A percentile compares a stretch with the other conserved stretches of the same genome.
phyloP scores from a whole-genome alignment of 2,329 filamentous ascomycete genomes.

The Penicillium fuscoglaucum region DNA sequence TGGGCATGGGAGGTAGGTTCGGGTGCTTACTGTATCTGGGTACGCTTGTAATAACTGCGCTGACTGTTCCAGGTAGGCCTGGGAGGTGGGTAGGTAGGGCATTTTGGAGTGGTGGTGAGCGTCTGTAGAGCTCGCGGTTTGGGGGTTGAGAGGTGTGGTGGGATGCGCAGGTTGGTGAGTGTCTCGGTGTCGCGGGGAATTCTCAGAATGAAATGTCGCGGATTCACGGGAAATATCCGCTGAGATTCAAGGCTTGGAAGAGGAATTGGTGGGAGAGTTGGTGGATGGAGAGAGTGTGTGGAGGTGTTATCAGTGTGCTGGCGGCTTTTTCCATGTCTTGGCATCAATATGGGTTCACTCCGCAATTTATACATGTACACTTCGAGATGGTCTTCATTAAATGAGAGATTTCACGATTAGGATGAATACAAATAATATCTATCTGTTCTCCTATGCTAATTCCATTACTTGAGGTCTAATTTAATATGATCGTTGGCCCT shows the following conservation, averaged over 20 bases:
- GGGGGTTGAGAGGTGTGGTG: background rate
- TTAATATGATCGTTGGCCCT: background rate
- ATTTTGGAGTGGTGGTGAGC: constrained; percentile 51
- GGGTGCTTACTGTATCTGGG: constrained; percentile 69
- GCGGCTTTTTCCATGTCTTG: constrained; percentile 30
- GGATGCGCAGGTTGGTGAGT: background rate
- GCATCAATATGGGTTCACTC: constrained; percentile 12
- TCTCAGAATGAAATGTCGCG: background rate
- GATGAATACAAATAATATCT: background rate
- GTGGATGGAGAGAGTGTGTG: constrained; percentile 17
- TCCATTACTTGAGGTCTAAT: too few relatives aligned
- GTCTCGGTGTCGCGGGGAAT: background rate
- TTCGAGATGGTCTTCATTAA: background rate
- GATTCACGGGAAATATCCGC: background rate
- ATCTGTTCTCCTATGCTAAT: background rate
- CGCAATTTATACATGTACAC: background rate
- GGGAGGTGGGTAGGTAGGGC: constrained; percentile 77
- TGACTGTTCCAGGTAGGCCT: constrained; percentile 91
- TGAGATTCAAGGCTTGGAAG: background rate
- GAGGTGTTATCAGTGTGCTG: constrained; percentile 23
- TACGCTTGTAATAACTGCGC: constrained; percentile 80
- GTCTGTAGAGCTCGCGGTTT: constrained; percentile 13
- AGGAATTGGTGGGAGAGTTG: constrained; percentile 6
- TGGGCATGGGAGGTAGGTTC: background rate
- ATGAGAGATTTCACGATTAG: too few relatives aligned